Evolutionary conservation across 73 alveolate genomes (phyloP), one percentile per base, ranked within the genome.

Genomic region (Durusdinium trenchii): DNA sequence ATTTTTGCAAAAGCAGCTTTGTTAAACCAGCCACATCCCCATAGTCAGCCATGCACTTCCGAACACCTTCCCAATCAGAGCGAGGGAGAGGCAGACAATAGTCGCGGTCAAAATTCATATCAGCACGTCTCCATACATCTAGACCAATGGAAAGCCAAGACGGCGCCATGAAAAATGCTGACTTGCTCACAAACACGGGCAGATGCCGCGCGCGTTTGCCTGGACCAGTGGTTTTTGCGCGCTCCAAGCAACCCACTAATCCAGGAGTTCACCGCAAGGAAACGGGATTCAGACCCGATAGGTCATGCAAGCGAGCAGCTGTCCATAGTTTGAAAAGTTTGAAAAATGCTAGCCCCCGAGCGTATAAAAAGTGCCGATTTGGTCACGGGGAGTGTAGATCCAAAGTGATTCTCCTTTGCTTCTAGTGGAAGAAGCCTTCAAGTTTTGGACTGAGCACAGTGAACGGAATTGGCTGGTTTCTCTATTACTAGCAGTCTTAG

Each of bases 201-300:
- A 78, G 60, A 20, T 20, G 43, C 38, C 90, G 90, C 61, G 38
- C 61, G 43, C 36, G 20, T 42, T 45, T 36, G 6, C 90, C 90
- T 28, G 90, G 90, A 52, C 90, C 90, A 43, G 43, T 42, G 54
- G 90, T 78, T n/a, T 78, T 78, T 20, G 90, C 38, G 32, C 90
- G 90, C 28, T 78, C 90, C 54, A 78, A 3, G 38, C 36, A 38
- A 4, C 90, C 90, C 60, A 36, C 36, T 16, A 78, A 60, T 23
- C 90, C 90, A 26, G 14, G 36, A 28, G 60, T 42, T 42, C 0
- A 20, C 36, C 62, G 54, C 60, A 78, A 43, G n/a, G 54, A 36
- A 36, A 32, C 90, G 20, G 90, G 90, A n/a, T 23, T 36, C 38
- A 78, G n/a, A 0, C 90, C 60, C 30, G 62, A 20, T 14, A 78